Evolutionary conservation across 805 yeast genomes (phyloP).

Genomic region (Tetrapisispora phaffii): DNA sequence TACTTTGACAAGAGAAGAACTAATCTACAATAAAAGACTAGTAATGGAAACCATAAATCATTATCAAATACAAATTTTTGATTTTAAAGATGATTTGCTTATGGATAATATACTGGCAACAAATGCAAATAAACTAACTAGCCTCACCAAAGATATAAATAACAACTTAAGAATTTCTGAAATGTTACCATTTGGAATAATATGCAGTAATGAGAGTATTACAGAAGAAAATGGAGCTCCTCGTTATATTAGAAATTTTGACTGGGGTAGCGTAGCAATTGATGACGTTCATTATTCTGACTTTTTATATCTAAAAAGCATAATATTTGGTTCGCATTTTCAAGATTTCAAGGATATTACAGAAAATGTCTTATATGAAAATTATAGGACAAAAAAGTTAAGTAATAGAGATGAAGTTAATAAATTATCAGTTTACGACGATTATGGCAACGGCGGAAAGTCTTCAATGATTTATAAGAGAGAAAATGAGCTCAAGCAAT

Average conservation of each 20-base stretch:
- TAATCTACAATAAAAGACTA: conserved; percentile 42
- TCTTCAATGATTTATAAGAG: neutral
- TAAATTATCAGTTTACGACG: neutral
- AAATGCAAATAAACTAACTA: conserved; percentile 13
- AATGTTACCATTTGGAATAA: conserved; percentile 53
- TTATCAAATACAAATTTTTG: conserved; percentile 50
- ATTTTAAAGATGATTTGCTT: conserved; percentile 53
- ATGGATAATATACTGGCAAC: conserved; percentile 9
- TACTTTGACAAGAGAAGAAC: conserved; percentile 58
- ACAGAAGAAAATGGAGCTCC: conserved; percentile 15
- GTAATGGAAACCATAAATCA: conserved; percentile 47
- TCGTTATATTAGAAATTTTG: conserved; percentile 45
- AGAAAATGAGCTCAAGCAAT: neutral
- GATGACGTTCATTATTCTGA: conserved; percentile 56
- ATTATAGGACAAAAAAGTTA: conserved; percentile 63
- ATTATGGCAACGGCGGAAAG: neutral
- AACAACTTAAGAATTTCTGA: conserved; percentile 21
- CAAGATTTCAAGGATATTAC: conserved; percentile 76
- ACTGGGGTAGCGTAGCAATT: conserved; percentile 57
- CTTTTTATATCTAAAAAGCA: conserved; percentile 58
- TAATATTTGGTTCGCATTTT: conserved; percentile 67
- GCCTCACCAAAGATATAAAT: neutral
- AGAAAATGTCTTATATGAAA: conserved; percentile 65
- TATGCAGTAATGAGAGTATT: conserved; percentile 39
- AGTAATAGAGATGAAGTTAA: conserved; percentile 29